Evolutionary conservation across 2,329 filamentous ascomycete species (phyloP), one percentile per base, ranked within the genome.

Genomic region (Mycosphaerelloides madeirae): DNA sequence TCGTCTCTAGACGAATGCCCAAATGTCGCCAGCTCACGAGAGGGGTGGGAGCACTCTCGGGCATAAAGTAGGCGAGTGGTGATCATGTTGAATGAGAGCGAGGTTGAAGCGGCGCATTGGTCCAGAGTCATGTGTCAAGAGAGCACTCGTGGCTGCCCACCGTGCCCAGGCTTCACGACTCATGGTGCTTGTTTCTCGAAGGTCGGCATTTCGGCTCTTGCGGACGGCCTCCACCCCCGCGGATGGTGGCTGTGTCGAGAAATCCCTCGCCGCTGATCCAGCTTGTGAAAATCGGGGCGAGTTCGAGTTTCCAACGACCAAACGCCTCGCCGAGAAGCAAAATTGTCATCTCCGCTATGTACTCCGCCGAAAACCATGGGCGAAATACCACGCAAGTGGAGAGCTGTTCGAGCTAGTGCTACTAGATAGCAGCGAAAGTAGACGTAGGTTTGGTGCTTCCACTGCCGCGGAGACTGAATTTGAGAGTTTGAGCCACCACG

Each of bases 391-490:
- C 38, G 38, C 36, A 36, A 36, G 32, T 31, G 43, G 44, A 43
- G 29, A 44, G 36, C n/a, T 39, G 46, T 29, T 42, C 36, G 16
- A 29, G 34, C 43, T 43, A 44, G n/a, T 29, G 31, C 20, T 16
- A 11, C 29, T 15, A 42, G 13, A n/a, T 28, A 11, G 34, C 29
- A 33, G 31, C 14, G 15, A 22, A 39, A 29, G 14, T 19, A 41
- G 31, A 29, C 37, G 36, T 51, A 54, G 51, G 48, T 48, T 54
- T 44, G 46, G 25, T 32, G 35, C 41, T 41, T 41, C 48, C 44
- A 49, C 38, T 40, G 44, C 51, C 48, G 50, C 50, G 47, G 50
- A 31, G 31, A 35, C 44, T 33, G 34, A 40, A 41, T 43, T 13
- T 37, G 5, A 12, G 19, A 40, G 43, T 46, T 25, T 44, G 38